Conservation (phyloP, 345 rosid genomes). For the Xanthoceras sorbifolium region DNA sequence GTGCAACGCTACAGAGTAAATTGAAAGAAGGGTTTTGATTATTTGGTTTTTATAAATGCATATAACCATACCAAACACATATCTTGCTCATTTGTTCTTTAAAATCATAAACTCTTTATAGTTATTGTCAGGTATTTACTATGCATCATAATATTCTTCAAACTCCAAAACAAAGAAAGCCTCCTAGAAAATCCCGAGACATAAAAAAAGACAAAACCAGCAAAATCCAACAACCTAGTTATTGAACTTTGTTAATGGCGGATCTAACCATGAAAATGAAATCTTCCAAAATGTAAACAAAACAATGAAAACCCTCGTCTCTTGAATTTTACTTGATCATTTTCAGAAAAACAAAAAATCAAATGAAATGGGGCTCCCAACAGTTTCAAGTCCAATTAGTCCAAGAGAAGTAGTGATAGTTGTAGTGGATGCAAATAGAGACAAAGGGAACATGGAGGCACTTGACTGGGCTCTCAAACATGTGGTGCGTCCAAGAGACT, state of each 20-base stretch:
- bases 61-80: no score
- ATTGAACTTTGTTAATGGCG: not conserved
- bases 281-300: no score
- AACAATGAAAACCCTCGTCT: not conserved
- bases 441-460: slow-evolving; percentile 37
- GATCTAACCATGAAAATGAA: not conserved
- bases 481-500: slow-evolving; percentile 40
- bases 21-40: no score
- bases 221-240: no score
- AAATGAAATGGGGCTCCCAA: slow-evolving; percentile 1
- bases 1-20: no score
- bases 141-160: not conserved
- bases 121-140: not conserved
- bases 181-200: not conserved
- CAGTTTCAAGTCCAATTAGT: not conserved
- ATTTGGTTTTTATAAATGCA: no score
- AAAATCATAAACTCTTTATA: no score
- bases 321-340: no score
- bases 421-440: slow-evolving; percentile 41
- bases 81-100: no score
- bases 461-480: slow-evolving; percentile 53
- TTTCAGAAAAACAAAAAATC: no score
- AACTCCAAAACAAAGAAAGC: not conserved
- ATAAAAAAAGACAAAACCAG: no score
- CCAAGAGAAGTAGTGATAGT: slow-evolving; percentile 41